Evolutionary conservation across 192 early-diverging fungal genomes (phyloP).

Genomic region (Spizellomyces sp.): DNA sequence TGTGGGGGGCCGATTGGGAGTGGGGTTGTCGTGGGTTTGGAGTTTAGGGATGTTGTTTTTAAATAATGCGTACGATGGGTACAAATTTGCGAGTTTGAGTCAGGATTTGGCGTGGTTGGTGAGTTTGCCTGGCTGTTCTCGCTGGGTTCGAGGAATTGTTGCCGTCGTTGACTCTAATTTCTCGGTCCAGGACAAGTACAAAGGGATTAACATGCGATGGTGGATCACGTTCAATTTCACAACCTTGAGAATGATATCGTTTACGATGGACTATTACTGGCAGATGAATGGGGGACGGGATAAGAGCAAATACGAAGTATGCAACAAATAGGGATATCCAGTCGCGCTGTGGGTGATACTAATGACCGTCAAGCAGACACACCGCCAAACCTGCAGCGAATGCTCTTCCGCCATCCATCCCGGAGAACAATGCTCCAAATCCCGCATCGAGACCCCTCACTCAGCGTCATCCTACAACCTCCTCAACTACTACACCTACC

Average conservation of each 20-base stretch:
- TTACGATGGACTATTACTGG: constrained; percentile 95
- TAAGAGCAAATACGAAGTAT: constrained; percentile 14
- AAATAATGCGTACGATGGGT: constrained; percentile 78
- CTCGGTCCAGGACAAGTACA: constrained; percentile 57
- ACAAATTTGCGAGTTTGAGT: constrained; percentile 61
- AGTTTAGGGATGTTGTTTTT: constrained; percentile 78
- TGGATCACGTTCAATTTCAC: constrained; percentile 87
- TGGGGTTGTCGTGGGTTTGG: constrained; percentile 78
- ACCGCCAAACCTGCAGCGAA: constrained; percentile 36
- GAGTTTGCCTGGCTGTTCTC: constrained; percentile 18
- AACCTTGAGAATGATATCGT: constrained; percentile 89
- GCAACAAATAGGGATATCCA: not conserved
- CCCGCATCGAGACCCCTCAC: constrained; percentile 2
- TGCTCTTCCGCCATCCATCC: constrained; percentile 15
- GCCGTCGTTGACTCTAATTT: not conserved
- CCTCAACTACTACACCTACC: constrained; percentile 75
- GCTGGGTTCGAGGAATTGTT: not conserved
- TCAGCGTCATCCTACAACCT: constrained; percentile 70
- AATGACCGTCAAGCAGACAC: constrained; percentile 11
- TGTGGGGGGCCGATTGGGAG: constrained; percentile 56
- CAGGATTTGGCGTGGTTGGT: constrained; percentile 64
- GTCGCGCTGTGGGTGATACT: not conserved
- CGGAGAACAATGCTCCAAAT: not conserved
- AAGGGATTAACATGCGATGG: constrained; percentile 82
- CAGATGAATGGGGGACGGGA: not conserved